phyloP scores from a whole-genome alignment of 176 grass and related monocot species.

The Zizania latifolia region DNA sequence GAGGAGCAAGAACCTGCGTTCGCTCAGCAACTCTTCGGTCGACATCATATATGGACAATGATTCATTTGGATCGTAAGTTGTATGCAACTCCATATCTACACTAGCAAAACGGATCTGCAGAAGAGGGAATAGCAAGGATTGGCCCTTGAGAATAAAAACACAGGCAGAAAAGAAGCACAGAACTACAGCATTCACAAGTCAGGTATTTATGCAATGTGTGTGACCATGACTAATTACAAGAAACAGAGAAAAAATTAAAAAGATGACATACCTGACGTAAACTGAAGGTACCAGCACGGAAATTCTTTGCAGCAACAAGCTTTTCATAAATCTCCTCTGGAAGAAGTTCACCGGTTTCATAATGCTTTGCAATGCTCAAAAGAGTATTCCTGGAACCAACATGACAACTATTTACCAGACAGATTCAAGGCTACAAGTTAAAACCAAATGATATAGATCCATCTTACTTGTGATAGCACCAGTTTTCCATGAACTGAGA shows the following conservation, averaged over 20 bases:
- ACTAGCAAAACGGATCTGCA: slow-evolving; percentile 86
- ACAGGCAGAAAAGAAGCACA: not conserved
- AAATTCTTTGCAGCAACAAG: slow-evolving; percentile 97
- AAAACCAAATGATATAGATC: slow-evolving; percentile 8
- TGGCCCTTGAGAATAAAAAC: not conserved
- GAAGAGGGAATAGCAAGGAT: not conserved
- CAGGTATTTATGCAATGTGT: not conserved
- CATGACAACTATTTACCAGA: not conserved
- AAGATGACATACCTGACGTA: slow-evolving; percentile 59
- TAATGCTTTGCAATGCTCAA: slow-evolving; percentile 95
- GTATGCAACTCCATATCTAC: slow-evolving; percentile 89
- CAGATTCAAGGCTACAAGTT: not conserved
- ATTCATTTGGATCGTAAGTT: slow-evolving; percentile 65
- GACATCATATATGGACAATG: slow-evolving; percentile 63
- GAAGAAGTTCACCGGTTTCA: slow-evolving; percentile 83
- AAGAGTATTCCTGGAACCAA: slow-evolving; percentile 73
- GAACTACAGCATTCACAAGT: not conserved
- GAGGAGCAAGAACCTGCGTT: slow-evolving; percentile 79
- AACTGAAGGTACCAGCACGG: slow-evolving; percentile 87
- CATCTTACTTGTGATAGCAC: slow-evolving; percentile 90
- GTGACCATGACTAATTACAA: not conserved
- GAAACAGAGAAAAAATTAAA: not conserved
- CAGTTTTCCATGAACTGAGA: slow-evolving; percentile 99
- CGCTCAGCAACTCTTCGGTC: slow-evolving; percentile 68
- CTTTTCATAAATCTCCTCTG: slow-evolving; percentile 86